phyloP scores from a whole-genome alignment of 208 protist species.

The Leishmania lainsoni region DNA sequence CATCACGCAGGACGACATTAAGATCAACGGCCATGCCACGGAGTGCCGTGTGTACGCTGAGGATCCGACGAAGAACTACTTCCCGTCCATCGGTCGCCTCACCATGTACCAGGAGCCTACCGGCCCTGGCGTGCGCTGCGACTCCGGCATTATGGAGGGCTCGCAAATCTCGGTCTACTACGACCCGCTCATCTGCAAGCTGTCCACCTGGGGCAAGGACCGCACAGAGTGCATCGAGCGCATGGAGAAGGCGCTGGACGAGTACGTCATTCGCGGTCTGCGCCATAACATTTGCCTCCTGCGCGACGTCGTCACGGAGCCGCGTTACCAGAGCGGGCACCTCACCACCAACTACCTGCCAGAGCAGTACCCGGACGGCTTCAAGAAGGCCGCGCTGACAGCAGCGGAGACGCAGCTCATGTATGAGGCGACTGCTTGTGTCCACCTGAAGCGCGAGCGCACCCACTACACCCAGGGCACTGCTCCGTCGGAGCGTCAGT shows the following conservation, averaged over 20 bases:
- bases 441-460: conserved; percentile 33
- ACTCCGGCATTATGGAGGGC: conserved; percentile 85
- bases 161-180: conserved; percentile 94
- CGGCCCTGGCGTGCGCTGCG: conserved; percentile 63
- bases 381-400: conserved; percentile 36
- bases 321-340: conserved; percentile 58
- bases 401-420: conserved; percentile 32
- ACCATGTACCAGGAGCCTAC: conserved; percentile 31
- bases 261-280: conserved; percentile 92
- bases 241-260: conserved; percentile 72
- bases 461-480: conserved; percentile 12
- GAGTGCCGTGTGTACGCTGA: conserved; percentile 97
- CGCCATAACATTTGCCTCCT: conserved; percentile 90
- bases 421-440: conserved; percentile 24
- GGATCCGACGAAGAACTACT: conserved; percentile 89
- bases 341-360: conserved; percentile 88
- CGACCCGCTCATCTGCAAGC: conserved; percentile 98
- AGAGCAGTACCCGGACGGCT: conserved; percentile 42
- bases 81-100: conserved; percentile 69
- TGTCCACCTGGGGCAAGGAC: conserved; percentile 91
- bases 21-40: conserved; percentile 84
- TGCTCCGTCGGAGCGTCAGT: conserved; percentile 17
- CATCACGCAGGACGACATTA: conserved; percentile 81
- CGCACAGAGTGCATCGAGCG: conserved; percentile 71
- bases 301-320: conserved; percentile 55